Conservation (phyloP, 768 basidiomycete genomes). For the Coprinopsis strossmayeri region DNA sequence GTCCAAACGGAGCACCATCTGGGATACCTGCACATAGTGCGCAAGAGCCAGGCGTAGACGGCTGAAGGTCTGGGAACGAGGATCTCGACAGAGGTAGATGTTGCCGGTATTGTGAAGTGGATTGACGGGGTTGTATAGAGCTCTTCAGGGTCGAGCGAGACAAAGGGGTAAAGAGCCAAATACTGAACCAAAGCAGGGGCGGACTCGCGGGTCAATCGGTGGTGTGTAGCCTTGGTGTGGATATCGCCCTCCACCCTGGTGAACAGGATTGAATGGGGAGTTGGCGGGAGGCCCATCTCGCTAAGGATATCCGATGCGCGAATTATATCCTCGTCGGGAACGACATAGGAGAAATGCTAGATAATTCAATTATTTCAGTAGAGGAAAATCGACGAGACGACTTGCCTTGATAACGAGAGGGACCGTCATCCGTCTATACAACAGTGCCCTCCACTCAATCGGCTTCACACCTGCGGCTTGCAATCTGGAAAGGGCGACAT, state of each 20-base stretch:
- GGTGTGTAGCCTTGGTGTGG: conserved; percentile 15
- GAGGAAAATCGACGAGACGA: conserved; percentile 3
- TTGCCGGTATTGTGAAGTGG: conserved; percentile 12
- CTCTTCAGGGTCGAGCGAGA: conserved; percentile 18
- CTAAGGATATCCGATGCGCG: conserved; percentile 18
- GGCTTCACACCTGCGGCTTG: conserved; percentile 16
- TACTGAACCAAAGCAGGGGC: conserved; percentile 14
- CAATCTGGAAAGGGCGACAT: conserved; percentile 19
- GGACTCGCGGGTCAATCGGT: conserved; percentile 17
- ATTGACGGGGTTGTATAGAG: conserved; percentile 12
- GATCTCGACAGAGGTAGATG: conserved; percentile 15
- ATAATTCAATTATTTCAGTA: not conserved
- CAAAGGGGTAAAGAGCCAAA: conserved; percentile 18
- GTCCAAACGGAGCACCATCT: conserved; percentile 15
- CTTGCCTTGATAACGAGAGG: conserved; percentile 19
- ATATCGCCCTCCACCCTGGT: conserved; percentile 18
- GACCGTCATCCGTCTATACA: conserved; percentile 22
- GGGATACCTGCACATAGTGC: conserved; percentile 23
- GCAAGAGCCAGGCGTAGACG: conserved; percentile 27
- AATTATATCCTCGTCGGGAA: conserved; percentile 18
- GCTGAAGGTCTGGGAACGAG: conserved; percentile 22
- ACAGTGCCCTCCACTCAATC: conserved; percentile 21
- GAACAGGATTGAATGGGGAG: conserved; percentile 15
- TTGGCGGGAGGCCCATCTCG: conserved; percentile 17
- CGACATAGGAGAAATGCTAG: conserved; percentile 20